Base-by-base conservation (phyloP, 495 filamentous ascomycete species). In the Lentithecium fluviatile region DNA sequence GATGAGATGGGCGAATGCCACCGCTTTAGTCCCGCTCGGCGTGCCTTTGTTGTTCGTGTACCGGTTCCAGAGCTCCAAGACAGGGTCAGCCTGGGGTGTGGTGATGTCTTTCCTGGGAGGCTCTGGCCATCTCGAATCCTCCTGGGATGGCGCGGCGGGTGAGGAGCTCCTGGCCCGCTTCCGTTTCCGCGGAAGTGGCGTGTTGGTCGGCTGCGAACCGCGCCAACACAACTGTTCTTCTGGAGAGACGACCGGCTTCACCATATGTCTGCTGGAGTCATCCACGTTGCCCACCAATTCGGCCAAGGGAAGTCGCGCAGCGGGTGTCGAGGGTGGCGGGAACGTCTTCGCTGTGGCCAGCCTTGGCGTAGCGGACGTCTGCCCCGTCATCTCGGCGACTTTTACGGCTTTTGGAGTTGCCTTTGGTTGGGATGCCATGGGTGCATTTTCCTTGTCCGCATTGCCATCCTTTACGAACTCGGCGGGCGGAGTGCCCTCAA, bases 1-100 rank as follows among this genome's bases (percentile, higher is more conserved):
- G 38, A 74, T 70, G 34, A 76, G 61, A 34, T 70, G 70, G 23
- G 68, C 65, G 45, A 76, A 69, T 11, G 64, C 60, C 7, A 68
- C 58, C 25, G 52, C 55, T 38, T 65, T 62, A 46, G 58, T 50
- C 10, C 47, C 45, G 13, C 60, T 68, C 23, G 65, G 43, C 1
- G 53, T 63, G 6, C 60, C 68, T 37, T 64, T 69, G 26, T 47
- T 66, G 15, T 49, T 57, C 8, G 58, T 82, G 69, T 89, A 95
- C 19, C 88, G 85, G 64, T 86, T 89, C 91, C 90, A 95, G n/a
- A 96, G 74, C 52, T 96, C 91, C 32, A 84, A 74, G 0, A 88
- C 88, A 24, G 93, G 87, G 71, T 98, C 94, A 43, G 85, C 83
- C 57, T 88, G 85, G 23, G 90, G 89, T 0, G 91, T 91, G 52